Percentiles rank a stretch among this genome's conserved stretches.
Evolutionary conservation across 2,329 filamentous ascomycete species (phyloP).

Genomic region (Pseudocercospora musae): DNA sequence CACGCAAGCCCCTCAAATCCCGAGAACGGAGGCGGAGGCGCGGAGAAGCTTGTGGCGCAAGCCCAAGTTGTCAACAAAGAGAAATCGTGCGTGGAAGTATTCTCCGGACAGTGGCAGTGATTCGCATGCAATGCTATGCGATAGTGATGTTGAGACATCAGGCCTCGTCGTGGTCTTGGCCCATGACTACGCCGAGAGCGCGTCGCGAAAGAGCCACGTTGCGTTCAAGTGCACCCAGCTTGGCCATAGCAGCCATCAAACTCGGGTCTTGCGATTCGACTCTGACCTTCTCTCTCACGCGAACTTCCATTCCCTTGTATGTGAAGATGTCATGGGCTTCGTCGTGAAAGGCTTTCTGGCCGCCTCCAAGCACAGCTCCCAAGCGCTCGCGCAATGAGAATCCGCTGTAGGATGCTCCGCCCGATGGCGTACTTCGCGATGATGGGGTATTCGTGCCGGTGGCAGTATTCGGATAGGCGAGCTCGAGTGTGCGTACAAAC

Average conservation of each 20-base stretch:
- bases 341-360: constrained; percentile 43
- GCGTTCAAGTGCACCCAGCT: constrained; percentile 73
- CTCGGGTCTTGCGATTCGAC: constrained; percentile 88
- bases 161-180: constrained; percentile 48
- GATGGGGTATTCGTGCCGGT: constrained; percentile 36
- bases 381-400: constrained; percentile 59
- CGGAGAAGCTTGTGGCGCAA: constrained; percentile 7
- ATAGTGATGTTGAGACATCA: constrained; percentile 2
- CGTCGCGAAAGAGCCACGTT: constrained; percentile 66
- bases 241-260: constrained; percentile 76
- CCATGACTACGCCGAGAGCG: constrained; percentile 77
- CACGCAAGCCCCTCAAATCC: neutral
- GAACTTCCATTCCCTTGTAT: constrained; percentile 69
- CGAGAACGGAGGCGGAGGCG: neutral
- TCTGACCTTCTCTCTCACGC: constrained; percentile 82
- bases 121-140: neutral
- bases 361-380: constrained; percentile 45
- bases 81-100: neutral
- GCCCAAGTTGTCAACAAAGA: neutral
- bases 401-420: constrained; percentile 44
- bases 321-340: constrained; percentile 75
- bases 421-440: constrained; percentile 16
- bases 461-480: constrained; percentile 32
- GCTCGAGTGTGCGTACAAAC: constrained; percentile 68
- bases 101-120: neutral